Evolutionary conservation across 2,329 filamentous ascomycete genomes (phyloP), one percentile per base, ranked within the genome.

Genomic region (Trichoderma sp.): DNA sequence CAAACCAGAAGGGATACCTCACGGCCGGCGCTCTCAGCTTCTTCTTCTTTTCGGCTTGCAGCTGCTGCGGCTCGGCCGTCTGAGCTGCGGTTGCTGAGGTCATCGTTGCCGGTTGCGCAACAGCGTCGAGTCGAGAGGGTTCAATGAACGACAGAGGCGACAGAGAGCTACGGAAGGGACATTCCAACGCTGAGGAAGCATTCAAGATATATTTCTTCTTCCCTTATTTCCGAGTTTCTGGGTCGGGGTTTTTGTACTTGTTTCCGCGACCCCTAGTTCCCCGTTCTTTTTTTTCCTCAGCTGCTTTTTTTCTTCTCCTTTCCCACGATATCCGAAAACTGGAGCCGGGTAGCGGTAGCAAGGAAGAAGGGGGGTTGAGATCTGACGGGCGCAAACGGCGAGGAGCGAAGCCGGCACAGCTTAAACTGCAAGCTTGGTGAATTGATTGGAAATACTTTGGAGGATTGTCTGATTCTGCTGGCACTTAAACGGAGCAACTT

Each of bases 1-100:
- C 97, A 84, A 99, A 98, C 97, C 96, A 98, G 85, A 96, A 96
- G 11, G 94, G 94, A 85, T 96, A 96, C 77, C 86, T 85, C 59
- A 89, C 83, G 3, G 85, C 78, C 38, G 79, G 82, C 77, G 62
- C 76, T 56, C 82, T 81, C 77, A 62, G 72, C 81, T 86, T 85
- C 79, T 85, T 82, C 75, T 85, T 82, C 75, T 81, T 80, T 50
- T 63, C 76, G 75, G 53, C 75, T 29, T 76, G 75, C 11, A 56
- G 66, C 62, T 69, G 66, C 62, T 69, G 78, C 73, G 76, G 77
- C 66, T 77, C 77, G 31, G 78, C 59, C 21, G 62, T 33, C 21
- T 76, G 60, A 16, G 72, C 45, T 33, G 69, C 45, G 9, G 45
- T 24, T 35, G 67, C 67, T 14, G 67, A 71, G 16, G 60, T 75